phyloP scores from a whole-genome alignment of 2,329 filamentous ascomycete species.

The Scedosporium apiospermum region DNA sequence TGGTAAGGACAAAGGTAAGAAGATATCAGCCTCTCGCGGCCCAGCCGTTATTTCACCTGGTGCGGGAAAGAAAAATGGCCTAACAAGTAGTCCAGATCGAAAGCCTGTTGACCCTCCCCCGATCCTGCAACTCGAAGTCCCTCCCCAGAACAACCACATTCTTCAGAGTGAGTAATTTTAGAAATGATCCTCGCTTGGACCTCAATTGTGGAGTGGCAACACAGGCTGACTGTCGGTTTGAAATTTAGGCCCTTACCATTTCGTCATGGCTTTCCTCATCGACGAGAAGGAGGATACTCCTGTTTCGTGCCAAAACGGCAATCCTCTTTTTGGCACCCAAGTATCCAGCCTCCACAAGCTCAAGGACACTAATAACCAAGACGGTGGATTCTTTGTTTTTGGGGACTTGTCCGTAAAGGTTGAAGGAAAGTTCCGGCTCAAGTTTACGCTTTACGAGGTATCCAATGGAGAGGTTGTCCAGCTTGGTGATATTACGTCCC shows the following conservation, averaged over 20 bases:
- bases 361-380: constrained; percentile 67
- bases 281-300: constrained; percentile 26
- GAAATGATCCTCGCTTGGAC: neutral
- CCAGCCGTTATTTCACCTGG: neutral
- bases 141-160: constrained; percentile 32
- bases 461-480: constrained; percentile 20
- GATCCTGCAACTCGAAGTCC: constrained; percentile 57
- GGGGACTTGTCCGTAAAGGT: constrained; percentile 73
- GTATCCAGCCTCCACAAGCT: constrained; percentile 75
- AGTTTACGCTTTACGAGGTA: constrained; percentile 65
- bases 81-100: constrained; percentile 44
- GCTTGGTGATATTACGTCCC: constrained; percentile 37
- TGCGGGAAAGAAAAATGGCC: neutral
- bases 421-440: constrained; percentile 62
- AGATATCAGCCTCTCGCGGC: constrained; percentile 12
- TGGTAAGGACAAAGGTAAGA: constrained; percentile 63
- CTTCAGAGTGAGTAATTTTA: constrained; percentile 8
- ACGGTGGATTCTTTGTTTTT: constrained; percentile 86
- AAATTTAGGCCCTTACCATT: constrained; percentile 34
- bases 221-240: neutral
- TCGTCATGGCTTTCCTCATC: constrained; percentile 35
- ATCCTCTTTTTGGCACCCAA: constrained; percentile 58
- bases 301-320: constrained; percentile 23
- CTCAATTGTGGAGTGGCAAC: no score
- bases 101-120: constrained; percentile 86